Evolutionary conservation across 169 alveolate species (phyloP).

Genomic region (Plasmodium cynomolgi): DNA sequence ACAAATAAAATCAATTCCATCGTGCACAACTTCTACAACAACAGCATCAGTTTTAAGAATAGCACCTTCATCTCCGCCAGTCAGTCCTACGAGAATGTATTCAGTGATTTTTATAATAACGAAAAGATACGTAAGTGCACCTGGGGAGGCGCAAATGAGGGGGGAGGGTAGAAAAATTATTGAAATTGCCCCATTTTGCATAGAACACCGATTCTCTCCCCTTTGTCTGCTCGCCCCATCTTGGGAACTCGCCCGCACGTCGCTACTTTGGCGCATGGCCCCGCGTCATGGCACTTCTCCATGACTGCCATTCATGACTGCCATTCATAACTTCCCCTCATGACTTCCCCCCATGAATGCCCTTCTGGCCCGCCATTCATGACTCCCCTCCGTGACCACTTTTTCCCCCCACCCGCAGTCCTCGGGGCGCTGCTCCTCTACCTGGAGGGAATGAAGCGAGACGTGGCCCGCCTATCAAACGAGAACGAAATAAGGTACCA

Average conservation of each 20-base stretch:
- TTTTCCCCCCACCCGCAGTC: constrained; percentile 14
- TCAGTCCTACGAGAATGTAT: constrained; percentile 23
- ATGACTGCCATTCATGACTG: not conserved
- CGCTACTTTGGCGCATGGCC: not conserved
- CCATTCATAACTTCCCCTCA: no score
- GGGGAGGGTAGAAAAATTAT: not conserved
- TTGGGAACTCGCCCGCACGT: not conserved
- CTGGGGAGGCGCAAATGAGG: not conserved
- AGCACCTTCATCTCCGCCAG: constrained; percentile 13
- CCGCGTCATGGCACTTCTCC: not conserved
- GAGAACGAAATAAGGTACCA: constrained; percentile 61
- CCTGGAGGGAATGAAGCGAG: constrained; percentile 20
- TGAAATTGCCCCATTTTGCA: not conserved
- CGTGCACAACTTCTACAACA: constrained; percentile 30
- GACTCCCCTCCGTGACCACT: no score
- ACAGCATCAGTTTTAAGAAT: constrained; percentile 33
- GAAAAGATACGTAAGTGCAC: constrained; percentile 62
- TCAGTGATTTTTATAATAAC: constrained; percentile 53
- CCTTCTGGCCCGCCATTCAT: no score
- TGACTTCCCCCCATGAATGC: no score
- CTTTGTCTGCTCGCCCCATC: not conserved
- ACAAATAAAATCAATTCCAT: constrained; percentile 34
- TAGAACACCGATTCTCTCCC: not conserved
- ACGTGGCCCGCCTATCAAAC: not conserved
- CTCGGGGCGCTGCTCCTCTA: constrained; percentile 15